These are phyloP conservation scores for Podosphaera fusca DNA, from an alignment of 2,329 filamentous ascomycete species.

Conservation along the genomic window DNA sequence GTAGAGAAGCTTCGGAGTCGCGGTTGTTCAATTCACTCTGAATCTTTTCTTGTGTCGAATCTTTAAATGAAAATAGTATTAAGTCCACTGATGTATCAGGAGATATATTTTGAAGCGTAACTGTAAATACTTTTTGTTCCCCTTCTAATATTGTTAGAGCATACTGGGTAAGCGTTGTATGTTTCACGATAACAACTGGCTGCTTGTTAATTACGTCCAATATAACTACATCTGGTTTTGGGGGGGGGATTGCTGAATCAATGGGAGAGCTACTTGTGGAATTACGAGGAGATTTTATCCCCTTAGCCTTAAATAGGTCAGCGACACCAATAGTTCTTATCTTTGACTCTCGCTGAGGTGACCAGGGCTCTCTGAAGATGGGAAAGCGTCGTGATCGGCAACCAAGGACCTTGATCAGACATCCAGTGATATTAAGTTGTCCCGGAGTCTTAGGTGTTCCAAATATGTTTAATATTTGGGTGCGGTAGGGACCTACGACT, in stretches of 20 bases:
- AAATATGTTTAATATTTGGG: constrained; percentile 51
- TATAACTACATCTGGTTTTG: constrained; percentile 28
- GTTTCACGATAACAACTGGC: constrained; percentile 53
- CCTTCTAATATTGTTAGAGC: constrained; percentile 86
- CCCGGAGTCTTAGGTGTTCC: constrained; percentile 47
- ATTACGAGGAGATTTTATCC: constrained; percentile 14
- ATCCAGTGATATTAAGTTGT: constrained; percentile 51
- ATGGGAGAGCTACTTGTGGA: constrained; percentile 18
- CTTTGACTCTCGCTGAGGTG: constrained; percentile 43
- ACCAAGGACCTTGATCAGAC: constrained; percentile 53
- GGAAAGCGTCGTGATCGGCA: constrained; percentile 68
- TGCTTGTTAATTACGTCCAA: constrained; percentile 61
- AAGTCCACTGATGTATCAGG: constrained; percentile 52
- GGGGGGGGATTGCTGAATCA: constrained; percentile 19
- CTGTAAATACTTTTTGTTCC: constrained; percentile 52
- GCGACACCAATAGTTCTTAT: constrained; percentile 51
- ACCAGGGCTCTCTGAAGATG: constrained; percentile 60
- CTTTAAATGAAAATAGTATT: constrained; percentile 68
- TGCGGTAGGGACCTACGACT: constrained; percentile 56
- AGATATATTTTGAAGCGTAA: constrained; percentile 63
- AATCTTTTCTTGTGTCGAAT: constrained; percentile 60
- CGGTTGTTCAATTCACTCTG: constrained; percentile 53
- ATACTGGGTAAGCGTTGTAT: constrained; percentile 57
- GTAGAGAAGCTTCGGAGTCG: constrained; percentile 52
- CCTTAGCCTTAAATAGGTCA: constrained; percentile 17